These are phyloP conservation scores for Petasospora rhodanensis DNA, from an alignment of 1,139 yeast genomes.

Conservation along the genomic window DNA sequence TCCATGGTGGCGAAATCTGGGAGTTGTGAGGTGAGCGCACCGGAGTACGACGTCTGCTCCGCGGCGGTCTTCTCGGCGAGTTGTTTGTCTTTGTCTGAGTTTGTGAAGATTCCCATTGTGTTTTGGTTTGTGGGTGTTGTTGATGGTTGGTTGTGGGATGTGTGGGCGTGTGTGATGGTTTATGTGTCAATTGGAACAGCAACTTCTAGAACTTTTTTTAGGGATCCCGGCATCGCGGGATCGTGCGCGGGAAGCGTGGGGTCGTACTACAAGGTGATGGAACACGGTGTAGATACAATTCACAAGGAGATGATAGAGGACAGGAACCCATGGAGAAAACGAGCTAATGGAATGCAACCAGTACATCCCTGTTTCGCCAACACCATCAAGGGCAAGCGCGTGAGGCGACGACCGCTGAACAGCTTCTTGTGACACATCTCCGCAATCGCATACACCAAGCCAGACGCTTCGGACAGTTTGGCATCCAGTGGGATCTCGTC, in stretches of 20 bases:
- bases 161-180: no score
- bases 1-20: slow-evolving; percentile 6
- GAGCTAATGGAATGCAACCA: no score
- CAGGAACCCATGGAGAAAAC: no score
- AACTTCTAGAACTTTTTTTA: no score
- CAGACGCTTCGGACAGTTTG: background rate
- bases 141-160: no score
- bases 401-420: slow-evolving; percentile 12
- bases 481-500: background rate
- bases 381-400: slow-evolving; percentile 5
- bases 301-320: no score
- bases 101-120: slow-evolving; percentile 8
- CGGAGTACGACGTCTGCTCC: background rate
- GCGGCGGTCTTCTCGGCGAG: slow-evolving; percentile 5
- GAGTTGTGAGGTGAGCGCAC: background rate
- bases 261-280: no score
- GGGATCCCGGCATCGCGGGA: no score
- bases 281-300: no score
- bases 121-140: slow-evolving; percentile 4
- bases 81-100: slow-evolving; percentile 3
- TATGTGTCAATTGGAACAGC: no score
- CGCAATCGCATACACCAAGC: slow-evolving; percentile 1
- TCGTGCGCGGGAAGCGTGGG: no score
- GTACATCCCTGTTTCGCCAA: slow-evolving; percentile 6
- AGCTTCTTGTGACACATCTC: background rate